Evolutionary conservation across 495 filamentous ascomycete genomes (phyloP), one percentile per base, ranked within the genome.

Genomic region (Penicilliopsis zonata): DNA sequence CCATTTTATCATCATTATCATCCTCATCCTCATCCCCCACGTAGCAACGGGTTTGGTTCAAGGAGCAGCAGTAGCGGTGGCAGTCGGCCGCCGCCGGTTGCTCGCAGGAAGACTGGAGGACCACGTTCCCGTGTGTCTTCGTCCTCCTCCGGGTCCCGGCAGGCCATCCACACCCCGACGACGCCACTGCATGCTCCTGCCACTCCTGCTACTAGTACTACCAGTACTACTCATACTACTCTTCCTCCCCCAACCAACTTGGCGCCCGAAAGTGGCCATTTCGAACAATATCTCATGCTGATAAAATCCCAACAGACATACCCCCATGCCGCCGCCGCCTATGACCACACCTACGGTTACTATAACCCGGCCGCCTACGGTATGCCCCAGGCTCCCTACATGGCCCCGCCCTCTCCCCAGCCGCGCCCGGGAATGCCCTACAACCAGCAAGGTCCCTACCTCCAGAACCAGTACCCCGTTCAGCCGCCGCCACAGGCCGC

Each of bases 221-320:
- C n/a, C n/a, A n/a, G n/a, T n/a, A n/a, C n/a, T n/a, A n/a, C n/a
- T 12, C 3, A 17, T 31, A 43, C 54, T 36, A 37, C 57, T 38
- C 45, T 53, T 44, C 47, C 58, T 41, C 48, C 54, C 20, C 55
- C 55, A 31, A 37, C 40, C 44, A 69, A 84, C 59, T 43, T 87
- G 35, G 77, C 82, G 21, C 79, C 78, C 35, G 70, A 74, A 42
- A 76, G 62, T 47, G 73, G 75, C 36, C 57, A 72, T 29, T 84
- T 82, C 68, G 80, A 88, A 47, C 67, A 73, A 29, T 67, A 67
- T 77, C 80, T 92, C 65, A 87, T 76, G 38, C 32, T 55, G 30
- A 57, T 73, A 47, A 63, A 72, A 61, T 67, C 76, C 69, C 42
- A 49, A 34, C 61, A 66, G 54, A 63, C 54, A 33, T 65, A 63